Conservation (phyloP, 2,329 filamentous ascomycete species). For the Apiospora marii region DNA sequence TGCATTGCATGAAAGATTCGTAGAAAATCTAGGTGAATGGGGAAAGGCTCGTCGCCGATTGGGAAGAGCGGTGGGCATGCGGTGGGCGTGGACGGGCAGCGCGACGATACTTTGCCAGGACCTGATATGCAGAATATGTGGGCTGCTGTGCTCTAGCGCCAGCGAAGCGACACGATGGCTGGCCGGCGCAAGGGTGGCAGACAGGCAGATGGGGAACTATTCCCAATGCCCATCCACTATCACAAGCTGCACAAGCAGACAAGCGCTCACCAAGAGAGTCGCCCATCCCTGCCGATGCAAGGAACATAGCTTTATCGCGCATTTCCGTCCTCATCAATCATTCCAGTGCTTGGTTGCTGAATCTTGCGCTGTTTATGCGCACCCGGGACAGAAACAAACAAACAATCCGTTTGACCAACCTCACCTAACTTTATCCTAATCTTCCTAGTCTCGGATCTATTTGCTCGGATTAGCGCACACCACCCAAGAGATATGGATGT, state of each 20-base stretch:
- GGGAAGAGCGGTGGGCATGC: constrained; percentile 2
- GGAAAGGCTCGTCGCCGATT: constrained; percentile 16
- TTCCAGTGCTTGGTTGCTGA: neutral
- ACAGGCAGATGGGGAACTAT: neutral
- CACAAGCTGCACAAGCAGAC: constrained; percentile 14
- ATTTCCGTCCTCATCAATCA: neutral
- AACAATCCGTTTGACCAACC: neutral
- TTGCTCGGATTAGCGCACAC: neutral
- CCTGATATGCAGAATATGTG: constrained; percentile 15
- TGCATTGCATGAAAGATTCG: constrained; percentile 16
- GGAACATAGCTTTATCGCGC: constrained; percentile 21
- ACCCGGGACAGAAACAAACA: neutral
- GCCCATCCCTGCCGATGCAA: constrained; percentile 17
- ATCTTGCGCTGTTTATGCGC: neutral
- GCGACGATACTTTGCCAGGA: constrained; percentile 9
- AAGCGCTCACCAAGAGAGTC: neutral
- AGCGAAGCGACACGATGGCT: neutral
- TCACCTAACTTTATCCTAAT: neutral
- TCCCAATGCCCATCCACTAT: constrained; percentile 10
- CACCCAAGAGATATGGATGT: neutral
- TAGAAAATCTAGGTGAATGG: constrained; percentile 20
- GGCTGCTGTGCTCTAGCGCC: constrained; percentile 3
- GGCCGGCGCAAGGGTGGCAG: neutral
- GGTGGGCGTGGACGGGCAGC: constrained; percentile 7
- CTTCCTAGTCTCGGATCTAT: neutral